Evolutionary conservation across 192 early-diverging fungal genomes (phyloP).

Genomic region (Coemansia javaensis): DNA sequence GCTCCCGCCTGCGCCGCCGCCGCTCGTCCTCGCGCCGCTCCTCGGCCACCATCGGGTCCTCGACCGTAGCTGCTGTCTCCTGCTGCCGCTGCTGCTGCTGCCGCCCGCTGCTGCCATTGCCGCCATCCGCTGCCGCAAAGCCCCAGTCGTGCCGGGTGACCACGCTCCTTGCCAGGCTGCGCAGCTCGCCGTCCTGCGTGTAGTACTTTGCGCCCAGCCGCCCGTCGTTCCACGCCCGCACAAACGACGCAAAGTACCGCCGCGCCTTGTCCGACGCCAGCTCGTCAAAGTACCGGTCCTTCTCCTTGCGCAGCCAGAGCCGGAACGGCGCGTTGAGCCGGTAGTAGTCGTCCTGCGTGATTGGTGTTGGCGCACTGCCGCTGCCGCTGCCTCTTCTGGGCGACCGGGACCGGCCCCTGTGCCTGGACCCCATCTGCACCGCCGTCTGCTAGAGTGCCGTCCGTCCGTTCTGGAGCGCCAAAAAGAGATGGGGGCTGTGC

Average conservation of each 20-base stretch:
- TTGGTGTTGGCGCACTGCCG: not conserved
- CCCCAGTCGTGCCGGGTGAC: conserved; percentile 75
- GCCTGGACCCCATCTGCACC: too few relatives aligned
- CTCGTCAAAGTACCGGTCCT: conserved; percentile 73
- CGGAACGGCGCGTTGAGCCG: conserved; percentile 72
- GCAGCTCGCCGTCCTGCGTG: conserved; percentile 56
- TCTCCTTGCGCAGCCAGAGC: conserved; percentile 71
- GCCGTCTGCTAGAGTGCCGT: too few relatives aligned
- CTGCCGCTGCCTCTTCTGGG: not conserved
- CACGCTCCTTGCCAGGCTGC: conserved; percentile 57
- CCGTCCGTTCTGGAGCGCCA: too few relatives aligned
- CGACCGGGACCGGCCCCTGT: conserved; percentile 1
- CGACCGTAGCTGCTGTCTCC: too few relatives aligned
- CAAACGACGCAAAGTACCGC: conserved; percentile 78
- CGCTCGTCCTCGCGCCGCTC: conserved; percentile 28
- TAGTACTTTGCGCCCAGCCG: conserved; percentile 55
- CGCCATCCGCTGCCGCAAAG: conserved; percentile 57
- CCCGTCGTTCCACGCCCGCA: conserved; percentile 78
- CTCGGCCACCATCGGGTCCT: conserved; percentile 10
- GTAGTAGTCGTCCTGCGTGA: conserved; percentile 70
- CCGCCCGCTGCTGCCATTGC: conserved; percentile 4
- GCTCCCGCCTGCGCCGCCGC: conserved; percentile 17
- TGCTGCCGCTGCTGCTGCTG: too few relatives aligned
- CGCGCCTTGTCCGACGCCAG: conserved; percentile 63
- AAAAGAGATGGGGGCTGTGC: too few relatives aligned